Evolutionary conservation across 2,329 filamentous ascomycete species (phyloP), one percentile per base, ranked within the genome.

Genomic region (Exophiala dermatitidis): DNA sequence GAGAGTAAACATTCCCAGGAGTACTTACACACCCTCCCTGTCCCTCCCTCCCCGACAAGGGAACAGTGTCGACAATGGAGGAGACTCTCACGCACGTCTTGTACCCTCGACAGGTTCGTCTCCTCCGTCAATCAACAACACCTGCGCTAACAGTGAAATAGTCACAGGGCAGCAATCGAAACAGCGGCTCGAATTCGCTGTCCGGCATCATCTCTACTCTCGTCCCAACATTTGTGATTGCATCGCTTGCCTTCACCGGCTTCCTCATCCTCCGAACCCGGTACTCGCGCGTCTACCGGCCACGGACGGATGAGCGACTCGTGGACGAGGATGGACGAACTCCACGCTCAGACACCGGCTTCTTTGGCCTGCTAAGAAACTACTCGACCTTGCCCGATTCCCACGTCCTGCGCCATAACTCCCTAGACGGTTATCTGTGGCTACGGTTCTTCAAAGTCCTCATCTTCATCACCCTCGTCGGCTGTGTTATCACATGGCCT

Each of bases 361-460:
- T 63, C 46, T 57, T 63, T 28, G 48, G 46, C 31, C 52, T 57
- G 28, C 37, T 61, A 7, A 48, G 47, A 29, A 59, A 75, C 0
- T 79, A 81, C 63, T 70, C 74, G 49, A 71, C 72, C 41, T 74
- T 82, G 6, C 74, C 78, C 4, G 90, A 97, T 67, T 81, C 82
- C 26, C 86, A 88, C 66, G 82, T 90, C n/a, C 81, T 97, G 5
- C 87, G 93, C 63, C 88, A 94, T 72, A 88, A 90, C 61, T 94
- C 90, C 1, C 80, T 97, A 48, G 91, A 97, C 68, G 87, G 87
- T 28, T 97, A 90, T 70, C 83, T 97, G 42, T 95, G 94, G 69
- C 77, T 97, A 28, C 88, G 91, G 26, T 95, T 91, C 63, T 73
- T 97, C 58, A 85, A 88, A 62, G 85, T 93, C 42, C 75, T 87